These are phyloP conservation scores for Phaeosphaeria sp. DNA, from an alignment of 2,329 filamentous ascomycete species.

Conservation along the genomic window DNA sequence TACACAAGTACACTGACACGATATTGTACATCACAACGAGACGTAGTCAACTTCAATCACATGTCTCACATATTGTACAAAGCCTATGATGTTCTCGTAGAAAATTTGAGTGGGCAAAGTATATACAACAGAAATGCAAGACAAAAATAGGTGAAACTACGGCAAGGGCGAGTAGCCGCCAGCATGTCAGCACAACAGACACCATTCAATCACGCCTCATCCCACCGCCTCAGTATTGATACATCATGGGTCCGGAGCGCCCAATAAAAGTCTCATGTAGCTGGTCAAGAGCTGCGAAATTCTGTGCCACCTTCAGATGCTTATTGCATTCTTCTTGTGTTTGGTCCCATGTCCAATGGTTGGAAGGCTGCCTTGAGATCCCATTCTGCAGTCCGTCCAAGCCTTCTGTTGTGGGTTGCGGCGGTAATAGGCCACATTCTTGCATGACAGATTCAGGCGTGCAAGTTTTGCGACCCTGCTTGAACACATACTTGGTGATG, in stretches of 20 bases:
- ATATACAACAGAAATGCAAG: background rate
- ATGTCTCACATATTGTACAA: too few species aligned
- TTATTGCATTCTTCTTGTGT: conserved; percentile 12
- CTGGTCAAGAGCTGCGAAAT: conserved; percentile 13
- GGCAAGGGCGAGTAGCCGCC: background rate
- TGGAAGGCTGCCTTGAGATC: background rate
- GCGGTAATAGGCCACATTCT: conserved; percentile 73
- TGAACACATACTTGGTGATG: conserved; percentile 14
- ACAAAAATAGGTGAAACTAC: background rate
- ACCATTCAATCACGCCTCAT: background rate
- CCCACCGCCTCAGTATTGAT: conserved; percentile 1
- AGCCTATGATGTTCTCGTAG: too few species aligned
- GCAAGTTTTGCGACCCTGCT: conserved; percentile 64
- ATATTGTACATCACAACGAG: background rate
- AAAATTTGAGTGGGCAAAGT: background rate
- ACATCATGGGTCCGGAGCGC: conserved; percentile 10
- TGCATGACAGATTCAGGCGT: conserved; percentile 76
- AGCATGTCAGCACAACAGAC: background rate
- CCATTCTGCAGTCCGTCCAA: background rate
- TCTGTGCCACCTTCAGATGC: conserved; percentile 15
- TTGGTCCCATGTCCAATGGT: conserved; percentile 14
- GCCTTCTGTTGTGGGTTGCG: conserved; percentile 55
- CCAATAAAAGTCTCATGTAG: conserved; percentile 16
- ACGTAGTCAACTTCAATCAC: too few species aligned
- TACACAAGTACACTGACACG: background rate